These are phyloP conservation scores for Hondaea fermentalgiana DNA, from an alignment of 108 stramenopile species.

Conservation along the genomic window DNA sequence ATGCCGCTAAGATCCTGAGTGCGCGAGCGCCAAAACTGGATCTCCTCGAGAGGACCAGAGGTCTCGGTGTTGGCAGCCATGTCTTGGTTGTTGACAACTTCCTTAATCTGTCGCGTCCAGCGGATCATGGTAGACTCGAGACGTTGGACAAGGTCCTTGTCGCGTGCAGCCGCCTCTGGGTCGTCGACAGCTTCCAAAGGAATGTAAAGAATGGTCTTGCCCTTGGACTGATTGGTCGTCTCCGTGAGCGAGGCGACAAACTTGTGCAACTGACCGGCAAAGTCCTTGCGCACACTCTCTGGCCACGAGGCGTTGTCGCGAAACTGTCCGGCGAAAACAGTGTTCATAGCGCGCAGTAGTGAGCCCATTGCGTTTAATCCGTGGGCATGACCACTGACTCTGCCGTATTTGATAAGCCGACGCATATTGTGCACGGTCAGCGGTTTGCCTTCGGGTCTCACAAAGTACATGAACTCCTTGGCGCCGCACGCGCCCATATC, in stretches of 20 bases:
- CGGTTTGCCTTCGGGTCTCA: not conserved
- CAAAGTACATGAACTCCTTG: constrained; percentile 17
- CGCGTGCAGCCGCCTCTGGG: constrained; percentile 23
- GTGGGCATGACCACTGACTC: constrained; percentile 19
- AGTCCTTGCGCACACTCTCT: constrained; percentile 46
- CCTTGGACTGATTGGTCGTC: constrained; percentile 31
- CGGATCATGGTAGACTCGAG: constrained; percentile 56
- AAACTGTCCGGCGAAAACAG: constrained; percentile 37
- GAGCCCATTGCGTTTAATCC: constrained; percentile 27
- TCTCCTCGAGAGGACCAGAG: constrained; percentile 54
- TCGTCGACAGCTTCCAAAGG: constrained; percentile 32
- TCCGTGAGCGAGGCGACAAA: constrained; percentile 61
- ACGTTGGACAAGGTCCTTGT: constrained; percentile 55
- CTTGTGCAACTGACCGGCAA: constrained; percentile 48
- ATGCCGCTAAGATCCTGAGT: constrained; percentile 52
- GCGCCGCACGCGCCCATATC: not conserved
- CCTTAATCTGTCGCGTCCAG: constrained; percentile 62
- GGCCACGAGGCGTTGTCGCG: constrained; percentile 27
- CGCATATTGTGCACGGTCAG: constrained; percentile 25
- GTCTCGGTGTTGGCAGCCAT: constrained; percentile 31
- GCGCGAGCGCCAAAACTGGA: constrained; percentile 54
- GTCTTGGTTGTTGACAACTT: constrained; percentile 27
- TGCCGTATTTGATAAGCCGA: constrained; percentile 35
- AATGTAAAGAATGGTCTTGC: constrained; percentile 57
- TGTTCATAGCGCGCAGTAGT: constrained; percentile 38